Base-by-base conservation (phyloP, 2,329 filamentous ascomycete genomes). In the Colletotrichum acutatum region DNA sequence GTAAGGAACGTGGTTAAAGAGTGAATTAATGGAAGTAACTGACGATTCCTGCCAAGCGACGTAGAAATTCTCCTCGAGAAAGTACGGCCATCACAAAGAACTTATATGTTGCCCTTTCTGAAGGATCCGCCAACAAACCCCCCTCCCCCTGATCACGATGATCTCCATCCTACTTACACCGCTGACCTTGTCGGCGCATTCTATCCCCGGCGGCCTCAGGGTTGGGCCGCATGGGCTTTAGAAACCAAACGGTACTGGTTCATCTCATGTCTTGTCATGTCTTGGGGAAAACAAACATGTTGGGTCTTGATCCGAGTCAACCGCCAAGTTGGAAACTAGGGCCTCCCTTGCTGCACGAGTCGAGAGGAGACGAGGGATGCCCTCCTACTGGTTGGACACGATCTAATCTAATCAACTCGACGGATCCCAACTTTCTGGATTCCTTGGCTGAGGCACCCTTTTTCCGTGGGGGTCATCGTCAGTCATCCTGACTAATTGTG, bases 381-480 rank as follows among this genome's bases (percentile, higher is more conserved):
- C n/a, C 16, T 37, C 32, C 37, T 37, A 69, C 42, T 69, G 59
- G 69, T 26, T 22, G 16, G 30, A 11, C 30, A 54, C 65, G 66
- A 68, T 72, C 65, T 72, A 69, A 72, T 72, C 69, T 72, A 68
- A 69, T 69, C 66, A 69, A 72, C 26, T 60, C 54, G 53, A 72
- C 58, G 67, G 57, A 24, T 58, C 59, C 65, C 65, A 67, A 24
- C 28, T 32, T 42, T 54, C 30, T 58, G 64, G 65, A 30, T 62
- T 30, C 58, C 65, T 72, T 64, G 69, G 65, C 65, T 63, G 53
- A 72, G 56, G 37, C 42, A 68, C n/a, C 28, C 7, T 24, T 49
- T 34, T 28, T 64, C 57, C 37, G 42, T 59, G 53, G 58, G 65
- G 69, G 52, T 16, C 52, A 11, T n/a, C 16, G 22, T 68, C 65